phyloP scores from a whole-genome alignment of 768 basidiomycete species.

The Russula emetica region DNA sequence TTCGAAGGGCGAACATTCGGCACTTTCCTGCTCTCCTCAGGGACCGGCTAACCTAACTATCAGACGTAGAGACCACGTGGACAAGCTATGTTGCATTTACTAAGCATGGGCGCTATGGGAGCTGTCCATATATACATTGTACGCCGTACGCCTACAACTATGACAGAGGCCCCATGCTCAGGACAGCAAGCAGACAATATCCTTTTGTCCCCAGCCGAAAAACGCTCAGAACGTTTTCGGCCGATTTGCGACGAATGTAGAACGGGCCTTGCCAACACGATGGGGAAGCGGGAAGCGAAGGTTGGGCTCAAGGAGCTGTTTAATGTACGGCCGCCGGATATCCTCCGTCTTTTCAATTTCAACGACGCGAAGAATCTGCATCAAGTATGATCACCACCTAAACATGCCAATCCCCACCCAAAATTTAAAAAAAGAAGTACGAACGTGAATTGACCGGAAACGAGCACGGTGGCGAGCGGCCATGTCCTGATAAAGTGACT shows the following conservation, averaged over 20 bases:
- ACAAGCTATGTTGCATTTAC: background rate
- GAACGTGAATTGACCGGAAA: conserved; percentile 95
- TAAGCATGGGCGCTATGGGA: background rate
- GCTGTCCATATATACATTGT: conserved; percentile 13
- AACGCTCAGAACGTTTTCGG: conserved; percentile 61
- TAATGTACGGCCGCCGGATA: conserved; percentile 95
- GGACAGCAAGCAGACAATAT: background rate
- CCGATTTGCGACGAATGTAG: conserved; percentile 76
- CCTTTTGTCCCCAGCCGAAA: conserved; percentile 4
- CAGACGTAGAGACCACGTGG: background rate
- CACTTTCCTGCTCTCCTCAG: background rate
- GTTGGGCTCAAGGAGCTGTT: conserved; percentile 82
- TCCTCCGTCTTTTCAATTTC: conserved; percentile 92
- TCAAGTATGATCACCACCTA: conserved; percentile 5
- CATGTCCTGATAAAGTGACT: conserved; percentile 98
- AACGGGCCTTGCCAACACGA: conserved; percentile 72
- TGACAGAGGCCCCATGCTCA: background rate
- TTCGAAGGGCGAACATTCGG: background rate
- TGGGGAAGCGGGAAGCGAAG: conserved; percentile 98
- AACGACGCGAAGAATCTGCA: conserved; percentile 94
- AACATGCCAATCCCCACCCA: background rate
- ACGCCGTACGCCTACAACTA: background rate
- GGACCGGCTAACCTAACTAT: background rate
- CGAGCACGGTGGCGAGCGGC: conserved; percentile 98
- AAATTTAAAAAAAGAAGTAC: conserved; percentile 31